Base-by-base conservation (phyloP, 768 basidiomycete genomes). In the Mycena maculata region DNA sequence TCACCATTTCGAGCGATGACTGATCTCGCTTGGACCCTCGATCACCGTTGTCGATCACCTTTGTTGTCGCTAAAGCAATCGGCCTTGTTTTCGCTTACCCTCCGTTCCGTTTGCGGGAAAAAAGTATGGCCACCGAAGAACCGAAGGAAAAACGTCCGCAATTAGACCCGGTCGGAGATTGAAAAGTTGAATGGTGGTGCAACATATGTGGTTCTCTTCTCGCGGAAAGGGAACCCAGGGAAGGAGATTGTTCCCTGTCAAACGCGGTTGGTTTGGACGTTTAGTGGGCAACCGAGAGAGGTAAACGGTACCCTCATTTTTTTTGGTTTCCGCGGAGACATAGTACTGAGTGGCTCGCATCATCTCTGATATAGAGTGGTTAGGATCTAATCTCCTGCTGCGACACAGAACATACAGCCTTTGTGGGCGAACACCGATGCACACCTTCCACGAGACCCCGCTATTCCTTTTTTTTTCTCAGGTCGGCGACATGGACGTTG, bases 121-220 rank as follows among this genome's bases (percentile, higher is more conserved):
- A 60, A 12, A 31, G 28, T 55, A 52, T 54, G 58, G 41, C 44
- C 13, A 47, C 50, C 18, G 49, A 58, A 53, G 56, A 53, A 58
- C 44, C 15, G 33, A 27, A n/a, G 52, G 39, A 50, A 57, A 23
- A 31, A 25, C 48, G 53, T 20, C 33, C 60, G 45, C 66, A 67
- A 67, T 67, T 62, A 67, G 66, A 67, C 55, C 38, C 65, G 9
- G 49, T 55, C 45, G 65, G 52, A 60, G 54, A 50, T 42, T 38
- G 42, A 66, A 39, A 27, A 27, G 64, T 16, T 31, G 45, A 36
- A 36, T 36, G 33, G 33, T 36, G 33, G 33, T 13, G 33, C 33
- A 36, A 50, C 36, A 18, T 22, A 22, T 18, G 45, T 15, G 65
- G 41, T 60, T 60, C 65, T 66, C 30, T 67, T 49, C 64, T 36